A percentile compares a stretch with the other conserved stretches of the same genome.
These are phyloP conservation scores for Dictyostelium discoideum DNA, from an alignment of 78 protist genomes.

Conservation along the genomic window DNA sequence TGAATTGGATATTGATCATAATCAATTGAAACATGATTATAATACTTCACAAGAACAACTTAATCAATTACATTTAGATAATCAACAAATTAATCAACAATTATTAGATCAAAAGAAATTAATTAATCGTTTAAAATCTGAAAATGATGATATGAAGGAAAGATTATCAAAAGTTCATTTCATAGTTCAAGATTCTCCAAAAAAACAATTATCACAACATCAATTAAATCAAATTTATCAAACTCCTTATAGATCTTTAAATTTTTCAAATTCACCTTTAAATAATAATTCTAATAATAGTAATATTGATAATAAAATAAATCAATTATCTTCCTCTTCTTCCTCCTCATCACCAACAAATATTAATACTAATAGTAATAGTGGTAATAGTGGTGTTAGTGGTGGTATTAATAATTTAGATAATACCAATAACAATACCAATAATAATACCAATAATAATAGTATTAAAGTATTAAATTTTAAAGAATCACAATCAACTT, in stretches of 20 bases:
- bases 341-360: not conserved
- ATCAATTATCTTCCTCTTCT: not conserved
- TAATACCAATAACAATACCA: not conserved
- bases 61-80: not conserved
- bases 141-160: slow-evolving; percentile 74
- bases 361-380: not conserved
- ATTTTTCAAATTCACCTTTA: slow-evolving; percentile 4
- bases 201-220: not conserved
- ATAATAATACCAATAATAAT: not conserved
- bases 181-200: slow-evolving; percentile 48
- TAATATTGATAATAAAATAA: not conserved
- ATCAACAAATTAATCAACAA: not conserved
- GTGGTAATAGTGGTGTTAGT: not conserved
- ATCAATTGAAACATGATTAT: not conserved
- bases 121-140: not conserved
- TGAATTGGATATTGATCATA: not conserved
- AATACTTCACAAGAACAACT: not conserved
- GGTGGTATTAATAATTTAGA: not conserved
- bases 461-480: not conserved
- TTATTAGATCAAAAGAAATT: not conserved
- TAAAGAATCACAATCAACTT: not conserved
- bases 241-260: slow-evolving; percentile 6
- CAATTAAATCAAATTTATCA: not conserved
- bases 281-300: not conserved
- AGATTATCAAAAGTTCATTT: slow-evolving; percentile 53